Evolutionary conservation across 2,329 filamentous ascomycete genomes (phyloP).

Genomic region (Beauveria caledonica): DNA sequence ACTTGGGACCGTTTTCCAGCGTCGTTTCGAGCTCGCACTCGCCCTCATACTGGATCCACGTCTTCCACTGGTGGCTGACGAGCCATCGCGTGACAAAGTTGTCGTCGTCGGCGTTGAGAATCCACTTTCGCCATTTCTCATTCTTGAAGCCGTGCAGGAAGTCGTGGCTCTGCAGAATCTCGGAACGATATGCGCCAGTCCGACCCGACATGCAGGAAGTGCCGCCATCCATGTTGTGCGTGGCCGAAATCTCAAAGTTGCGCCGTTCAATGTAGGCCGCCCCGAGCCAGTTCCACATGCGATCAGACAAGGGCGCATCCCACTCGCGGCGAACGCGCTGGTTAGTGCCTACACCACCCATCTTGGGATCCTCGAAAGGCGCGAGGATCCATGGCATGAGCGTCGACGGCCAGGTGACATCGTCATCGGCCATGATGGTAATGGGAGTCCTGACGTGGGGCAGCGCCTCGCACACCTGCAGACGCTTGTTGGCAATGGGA

Average conservation of each 20-base stretch:
- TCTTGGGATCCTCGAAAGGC: conserved; percentile 75
- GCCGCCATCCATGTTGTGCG: conserved; percentile 88
- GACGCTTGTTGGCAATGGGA: conserved; percentile 85
- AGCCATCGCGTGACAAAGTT: conserved; percentile 98
- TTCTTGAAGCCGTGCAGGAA: conserved; percentile 88
- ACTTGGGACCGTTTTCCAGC: conserved; percentile 79
- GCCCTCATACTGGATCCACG: conserved; percentile 86
- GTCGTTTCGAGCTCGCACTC: conserved; percentile 92
- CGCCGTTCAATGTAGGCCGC: conserved; percentile 87
- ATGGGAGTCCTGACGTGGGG: conserved; percentile 76
- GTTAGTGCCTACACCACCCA: conserved; percentile 87
- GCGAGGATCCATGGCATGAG: conserved; percentile 87
- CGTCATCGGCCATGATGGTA: conserved; percentile 90
- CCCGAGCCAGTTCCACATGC: conserved; percentile 81
- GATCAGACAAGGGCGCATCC: conserved; percentile 48
- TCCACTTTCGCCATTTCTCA: conserved; percentile 81
- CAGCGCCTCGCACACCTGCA: conserved; percentile 86
- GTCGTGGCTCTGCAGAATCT: conserved; percentile 75
- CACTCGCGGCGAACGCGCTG: conserved; percentile 71
- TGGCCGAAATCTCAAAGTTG: conserved; percentile 95
- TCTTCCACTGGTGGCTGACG: conserved; percentile 86
- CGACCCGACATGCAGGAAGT: conserved; percentile 95
- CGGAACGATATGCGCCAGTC: conserved; percentile 83
- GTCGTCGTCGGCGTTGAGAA: conserved; percentile 93
- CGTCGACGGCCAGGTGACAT: conserved; percentile 84